Base-by-base conservation (phyloP, 1,139 yeast genomes). In the Lodderomyces beijingensis region DNA sequence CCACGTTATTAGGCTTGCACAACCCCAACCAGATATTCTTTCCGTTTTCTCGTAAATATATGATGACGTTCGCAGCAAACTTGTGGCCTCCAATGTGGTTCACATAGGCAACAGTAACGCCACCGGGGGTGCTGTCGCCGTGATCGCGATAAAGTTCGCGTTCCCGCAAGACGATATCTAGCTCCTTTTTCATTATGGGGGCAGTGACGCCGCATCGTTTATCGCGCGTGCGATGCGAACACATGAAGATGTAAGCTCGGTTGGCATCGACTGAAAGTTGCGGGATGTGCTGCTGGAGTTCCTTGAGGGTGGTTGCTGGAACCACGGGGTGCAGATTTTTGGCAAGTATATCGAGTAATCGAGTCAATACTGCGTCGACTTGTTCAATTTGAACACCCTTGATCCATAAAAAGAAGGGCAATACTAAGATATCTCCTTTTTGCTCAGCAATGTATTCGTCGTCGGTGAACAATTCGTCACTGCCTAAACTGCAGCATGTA, bases 81-180 rank as follows among this genome's bases (percentile, higher is more conserved):
- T 91, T 91, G 58, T 91, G 98, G 2, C 97, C 97, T 3, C 98
- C 98, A 19, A 91, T 82, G 55, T 91, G 98, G 50, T 85, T 87
- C 15, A 84, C 70, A 47, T 57, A 87, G 3, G 71, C 65, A 3
- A 88, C 86, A 9, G 65, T 60, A 2, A 82, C 84, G 3, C 97
- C 97, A 24, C 70, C 79, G 0, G 86, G 78, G 33, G 89, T 67
- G 30, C 65, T 68, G 50, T 85, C 95, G 4, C 86, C 80, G 25
- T 59, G 49, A 54, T 89, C 96, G 47, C 97, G 70, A 46, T 76
- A 75, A 16, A 83, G 59, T 3, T 79, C 91, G 27, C 72, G 62
- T 11, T 83, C 86, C 31, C 93, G 66, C 26, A 88, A 62, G 46
- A 82, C 73, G n/a, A 70, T 52, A 33, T 86, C 93, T 57, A 89